phyloP scores from a whole-genome alignment of 768 basidiomycete genomes.

The Rhodotorula graminis region DNA sequence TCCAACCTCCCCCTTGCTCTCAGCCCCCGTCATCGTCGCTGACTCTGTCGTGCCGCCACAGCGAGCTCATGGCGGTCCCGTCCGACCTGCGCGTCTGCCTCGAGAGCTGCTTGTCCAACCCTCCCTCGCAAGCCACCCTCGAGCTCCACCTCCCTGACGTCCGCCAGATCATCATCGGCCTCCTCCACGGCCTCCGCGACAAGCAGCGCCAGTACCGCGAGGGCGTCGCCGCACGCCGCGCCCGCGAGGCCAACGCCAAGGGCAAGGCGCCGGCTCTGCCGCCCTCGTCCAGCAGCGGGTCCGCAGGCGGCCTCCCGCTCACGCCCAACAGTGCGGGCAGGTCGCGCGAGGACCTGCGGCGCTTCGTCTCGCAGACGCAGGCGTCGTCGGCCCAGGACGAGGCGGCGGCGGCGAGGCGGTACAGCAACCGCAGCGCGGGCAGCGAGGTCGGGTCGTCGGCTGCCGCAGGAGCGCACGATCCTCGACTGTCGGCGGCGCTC shows the following conservation, averaged over 20 bases:
- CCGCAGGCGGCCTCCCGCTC: slow-evolving; percentile 5
- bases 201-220: slow-evolving; percentile 84
- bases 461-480: background rate
- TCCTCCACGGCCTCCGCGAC: slow-evolving; percentile 85
- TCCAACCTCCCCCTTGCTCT: background rate
- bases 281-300: background rate
- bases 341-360: slow-evolving; percentile 63
- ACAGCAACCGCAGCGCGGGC: background rate
- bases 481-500: background rate
- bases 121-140: slow-evolving; percentile 76
- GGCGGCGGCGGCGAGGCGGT: background rate
- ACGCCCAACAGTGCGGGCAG: slow-evolving; percentile 26
- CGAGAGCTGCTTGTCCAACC: slow-evolving; percentile 83
- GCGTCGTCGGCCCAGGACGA: background rate
- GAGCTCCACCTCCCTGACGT: slow-evolving; percentile 85
- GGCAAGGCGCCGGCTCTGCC: background rate
- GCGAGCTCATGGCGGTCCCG: slow-evolving; percentile 81
- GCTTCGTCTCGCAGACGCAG: slow-evolving; percentile 48
- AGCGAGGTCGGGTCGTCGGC: background rate
- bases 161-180: slow-evolving; percentile 80
- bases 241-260: slow-evolving; percentile 7
- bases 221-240: slow-evolving; percentile 20
- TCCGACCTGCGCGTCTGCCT: slow-evolving; percentile 81
- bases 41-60: slow-evolving; percentile 44
- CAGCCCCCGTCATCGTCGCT: background rate